These are phyloP conservation scores for Monilinia aucupariae DNA, from an alignment of 2,329 filamentous ascomycete species.

Conservation along the genomic window DNA sequence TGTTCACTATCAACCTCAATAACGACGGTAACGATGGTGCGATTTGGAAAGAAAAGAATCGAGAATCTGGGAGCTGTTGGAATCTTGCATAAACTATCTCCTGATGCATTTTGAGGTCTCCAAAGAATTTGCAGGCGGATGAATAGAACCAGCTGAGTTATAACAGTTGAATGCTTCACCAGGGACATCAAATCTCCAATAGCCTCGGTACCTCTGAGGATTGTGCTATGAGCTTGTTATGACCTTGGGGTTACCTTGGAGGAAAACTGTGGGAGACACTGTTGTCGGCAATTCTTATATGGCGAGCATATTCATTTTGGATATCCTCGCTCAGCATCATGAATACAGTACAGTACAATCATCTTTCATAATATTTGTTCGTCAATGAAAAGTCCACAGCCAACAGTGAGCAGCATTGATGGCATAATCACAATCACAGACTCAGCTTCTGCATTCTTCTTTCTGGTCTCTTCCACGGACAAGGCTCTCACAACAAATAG, in stretches of 20 bases:
- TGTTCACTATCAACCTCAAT: no score
- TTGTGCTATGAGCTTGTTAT: no score
- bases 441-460: not conserved
- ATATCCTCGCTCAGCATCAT: not conserved
- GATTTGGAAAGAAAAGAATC: no score
- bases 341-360: not conserved
- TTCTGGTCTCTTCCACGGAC: not conserved
- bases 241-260: no score
- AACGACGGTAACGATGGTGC: no score
- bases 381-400: not conserved
- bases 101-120: not conserved
- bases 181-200: not conserved
- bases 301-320: not conserved
- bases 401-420: not conserved
- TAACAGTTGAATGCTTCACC: not conserved
- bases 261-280: not conserved
- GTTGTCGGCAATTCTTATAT: not conserved
- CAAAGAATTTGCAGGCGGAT: not conserved
- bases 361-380: not conserved
- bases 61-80: no score
- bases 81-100: no score
- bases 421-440: no score
- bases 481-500: not conserved
- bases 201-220: not conserved
- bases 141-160: not conserved